Base-by-base conservation (phyloP, 2,329 filamentous ascomycete genomes). In the Colletotrichum cordylinicola region DNA sequence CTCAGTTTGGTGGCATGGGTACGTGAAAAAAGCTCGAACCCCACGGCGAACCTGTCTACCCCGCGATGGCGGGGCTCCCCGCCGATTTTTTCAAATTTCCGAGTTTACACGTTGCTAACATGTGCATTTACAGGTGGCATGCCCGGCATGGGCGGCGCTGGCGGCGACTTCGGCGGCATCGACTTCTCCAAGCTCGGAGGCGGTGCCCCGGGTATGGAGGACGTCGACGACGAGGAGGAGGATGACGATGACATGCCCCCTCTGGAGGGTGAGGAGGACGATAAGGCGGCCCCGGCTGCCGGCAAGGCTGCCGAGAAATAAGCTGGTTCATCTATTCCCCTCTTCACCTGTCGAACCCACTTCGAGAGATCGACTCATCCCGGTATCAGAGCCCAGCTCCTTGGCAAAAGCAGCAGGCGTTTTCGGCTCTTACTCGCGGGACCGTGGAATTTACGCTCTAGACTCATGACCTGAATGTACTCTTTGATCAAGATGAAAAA, bases 121-220 rank as follows among this genome's bases (percentile, higher is more conserved):
- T 33, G 8, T 24, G 67, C 21, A 16, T 72, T 12, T 75, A 75
- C 77, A 90, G 89, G 87, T 73, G 90, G 90, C 78, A 90, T 91
- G 88, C 88, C 88, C 69, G 90, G 89, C 66, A 90, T 89, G 86
- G 87, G 74, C 64, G 70, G 85, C 83, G 86, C 68, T 55, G 76
- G 72, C 70, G 91, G 92, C 79, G 95, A 95, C 85, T 95, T 97
- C 79, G 93, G 94, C 81, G 95, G 94, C 81, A 97, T 98, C 83
- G 96, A 98, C 87, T 98, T 98, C 92, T 97, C 94, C 82, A 98
- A 98, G 90, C 93, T 98, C 78, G 93, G 93, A 78, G 93, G 90
- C 78, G 91, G 86, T 64, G 83, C 81, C 61, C 80, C 84, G 78
- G 86, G 86, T 78, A 86, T 84, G 62, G 91, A 89, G 31, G 87